These are phyloP conservation scores for Candida endomychidarum DNA, from an alignment of 805 yeast genomes.

Conservation along the genomic window DNA sequence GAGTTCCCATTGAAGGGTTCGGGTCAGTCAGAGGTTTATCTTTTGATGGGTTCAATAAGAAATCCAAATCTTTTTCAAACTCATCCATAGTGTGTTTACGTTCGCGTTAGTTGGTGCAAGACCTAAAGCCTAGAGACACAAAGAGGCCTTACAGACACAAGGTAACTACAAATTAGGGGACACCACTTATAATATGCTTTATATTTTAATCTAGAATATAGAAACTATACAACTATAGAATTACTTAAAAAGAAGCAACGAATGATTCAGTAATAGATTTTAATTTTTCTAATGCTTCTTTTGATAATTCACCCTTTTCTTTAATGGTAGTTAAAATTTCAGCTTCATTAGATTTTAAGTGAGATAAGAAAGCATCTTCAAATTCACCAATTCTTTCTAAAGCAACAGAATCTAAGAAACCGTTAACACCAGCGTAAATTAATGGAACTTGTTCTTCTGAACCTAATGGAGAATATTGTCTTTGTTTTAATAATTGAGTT, in stretches of 20 bases:
- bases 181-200: slow-evolving; percentile 10
- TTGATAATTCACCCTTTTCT: slow-evolving; percentile 85
- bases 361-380: slow-evolving; percentile 88
- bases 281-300: slow-evolving; percentile 83
- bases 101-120: too few relatives aligned
- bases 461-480: slow-evolving; percentile 93
- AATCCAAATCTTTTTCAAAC: slow-evolving; percentile 33
- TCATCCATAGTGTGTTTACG: slow-evolving; percentile 3
- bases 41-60: slow-evolving; percentile 16
- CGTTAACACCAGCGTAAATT: slow-evolving; percentile 99
- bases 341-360: slow-evolving; percentile 87
- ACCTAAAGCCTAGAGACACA: background rate
- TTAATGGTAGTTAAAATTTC: slow-evolving; percentile 82
- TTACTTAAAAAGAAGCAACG: slow-evolving; percentile 73
- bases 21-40: too few relatives aligned
- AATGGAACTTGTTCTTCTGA: slow-evolving; percentile 99
- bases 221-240: slow-evolving; percentile 10
- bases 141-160: background rate
- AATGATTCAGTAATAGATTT: slow-evolving; percentile 91
- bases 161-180: too few relatives aligned
- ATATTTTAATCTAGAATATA: slow-evolving; percentile 11
- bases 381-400: slow-evolving; percentile 84
- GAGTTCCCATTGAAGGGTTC: too few relatives aligned
- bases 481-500: slow-evolving; percentile 97
- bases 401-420: slow-evolving; percentile 89